Evolutionary conservation across 345 rosid species (phyloP), one percentile per base, ranked within the genome.

Genomic region (Kernera saxatilis): DNA sequence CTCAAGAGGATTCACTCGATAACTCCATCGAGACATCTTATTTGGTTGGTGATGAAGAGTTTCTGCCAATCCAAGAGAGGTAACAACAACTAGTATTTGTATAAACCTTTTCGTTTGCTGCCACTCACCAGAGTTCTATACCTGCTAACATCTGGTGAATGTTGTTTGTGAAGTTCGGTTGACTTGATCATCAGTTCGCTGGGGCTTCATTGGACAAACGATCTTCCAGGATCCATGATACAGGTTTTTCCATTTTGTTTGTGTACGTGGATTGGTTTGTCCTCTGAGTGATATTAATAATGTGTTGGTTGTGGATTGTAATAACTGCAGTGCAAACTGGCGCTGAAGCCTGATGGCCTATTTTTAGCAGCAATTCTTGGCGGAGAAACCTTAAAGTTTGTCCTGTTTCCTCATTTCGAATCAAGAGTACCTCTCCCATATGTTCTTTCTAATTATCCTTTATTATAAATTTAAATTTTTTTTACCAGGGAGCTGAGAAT

Each of bases 171-270:
- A 85, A 94, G 99, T 81, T 94, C 99, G 15, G 78, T 94, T 73
- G 99, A 94, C 83, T 76, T 91, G 84, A 85, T 88, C 59, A 80
- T 94, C 65, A 91, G 96, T 77, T 88, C 93, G 67, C 77, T 94
- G 82, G 99, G 99, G 57, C 95, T 94, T 56, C 99, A 94, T 37
- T 94, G 99, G 98, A 91, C 98, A 56, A 94, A 94, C 79, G 99
- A 94, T 84, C 96, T 94, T 73, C 99, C 96, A 14, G 99, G 99
- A 62, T 84, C 99, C 64, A 89, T 94, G 99, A 94, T 91, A 64
- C 98, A 94, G 91, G 97, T 89, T 36, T 33, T 13, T 8, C 40
- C 15, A 7, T n/a, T 48, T 50, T 35, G 21, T 22, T 50, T 7
- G 54, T 35, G 25, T 30, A 52, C 66, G 35, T 48, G 41, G 60